phyloP scores from a whole-genome alignment of 2,329 filamentous ascomycete species.

The Cordyceps fumosorosea region DNA sequence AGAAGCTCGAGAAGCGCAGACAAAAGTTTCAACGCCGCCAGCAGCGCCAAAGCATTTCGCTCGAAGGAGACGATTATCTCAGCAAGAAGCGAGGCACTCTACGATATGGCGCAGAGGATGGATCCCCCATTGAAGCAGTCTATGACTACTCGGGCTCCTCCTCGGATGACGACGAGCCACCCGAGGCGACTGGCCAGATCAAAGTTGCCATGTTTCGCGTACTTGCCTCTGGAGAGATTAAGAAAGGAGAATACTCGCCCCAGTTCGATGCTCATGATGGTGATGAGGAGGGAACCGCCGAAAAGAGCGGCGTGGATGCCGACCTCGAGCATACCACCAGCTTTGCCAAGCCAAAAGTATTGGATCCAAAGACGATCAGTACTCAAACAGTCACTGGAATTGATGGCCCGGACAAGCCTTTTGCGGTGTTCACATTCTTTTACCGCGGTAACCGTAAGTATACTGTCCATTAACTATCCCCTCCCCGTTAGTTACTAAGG shows the following conservation, averaged over 20 bases:
- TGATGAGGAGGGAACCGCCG: slow-evolving; percentile 62
- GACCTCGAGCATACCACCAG: slow-evolving; percentile 96
- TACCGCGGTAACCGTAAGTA: slow-evolving; percentile 88
- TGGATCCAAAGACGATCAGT: slow-evolving; percentile 95
- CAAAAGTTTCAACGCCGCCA: slow-evolving; percentile 69
- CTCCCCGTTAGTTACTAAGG: slow-evolving; percentile 7
- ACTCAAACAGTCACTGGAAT: slow-evolving; percentile 99
- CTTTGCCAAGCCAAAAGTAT: slow-evolving; percentile 91
- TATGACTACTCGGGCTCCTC: slow-evolving; percentile 68
- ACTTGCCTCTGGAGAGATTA: slow-evolving; percentile 91
- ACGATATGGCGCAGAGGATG: slow-evolving; percentile 72
- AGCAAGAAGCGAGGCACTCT: slow-evolving; percentile 50
- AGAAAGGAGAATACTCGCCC: slow-evolving; percentile 94
- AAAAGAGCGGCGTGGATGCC: slow-evolving; percentile 59
- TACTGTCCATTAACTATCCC: neutral
- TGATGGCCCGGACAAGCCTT: slow-evolving; percentile 91
- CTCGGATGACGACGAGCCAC: slow-evolving; percentile 73
- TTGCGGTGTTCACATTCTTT: slow-evolving; percentile 95
- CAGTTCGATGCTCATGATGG: slow-evolving; percentile 97
- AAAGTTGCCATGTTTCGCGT: slow-evolving; percentile 96
- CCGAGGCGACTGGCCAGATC: slow-evolving; percentile 94
- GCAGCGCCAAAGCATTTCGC: slow-evolving; percentile 50
- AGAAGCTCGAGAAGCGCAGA: slow-evolving; percentile 81
- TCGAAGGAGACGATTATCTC: slow-evolving; percentile 25
- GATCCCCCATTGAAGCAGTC: slow-evolving; percentile 64